These are phyloP conservation scores for Rhododendron williamsianum DNA, from an alignment of 148 eudicot genomes.

Conservation along the genomic window DNA sequence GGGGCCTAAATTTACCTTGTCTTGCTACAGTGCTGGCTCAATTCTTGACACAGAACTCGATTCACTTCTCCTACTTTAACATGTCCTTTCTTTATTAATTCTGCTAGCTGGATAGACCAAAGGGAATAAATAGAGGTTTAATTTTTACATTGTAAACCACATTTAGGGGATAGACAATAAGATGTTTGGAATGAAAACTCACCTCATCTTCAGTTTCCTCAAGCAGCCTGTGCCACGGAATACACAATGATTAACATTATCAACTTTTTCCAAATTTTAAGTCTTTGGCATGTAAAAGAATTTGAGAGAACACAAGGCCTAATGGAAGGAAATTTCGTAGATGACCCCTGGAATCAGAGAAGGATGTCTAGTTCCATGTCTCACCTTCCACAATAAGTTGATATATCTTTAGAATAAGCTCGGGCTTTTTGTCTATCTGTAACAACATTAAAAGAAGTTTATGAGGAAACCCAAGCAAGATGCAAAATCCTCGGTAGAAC, in stretches of 20 bases:
- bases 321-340: not conserved
- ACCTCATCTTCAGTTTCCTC: slow-evolving; percentile 96
- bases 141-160: not conserved
- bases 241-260: not conserved
- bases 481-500: not conserved
- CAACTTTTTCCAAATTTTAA: not conserved
- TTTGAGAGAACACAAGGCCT: not conserved
- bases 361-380: slow-evolving; percentile 6
- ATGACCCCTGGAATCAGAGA: not conserved
- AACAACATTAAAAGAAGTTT: slow-evolving; percentile 10
- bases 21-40: slow-evolving; percentile 63
- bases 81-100: slow-evolving; percentile 69
- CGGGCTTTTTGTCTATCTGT: slow-evolving; percentile 89
- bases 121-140: not conserved
- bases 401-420: slow-evolving; percentile 88
- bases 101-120: slow-evolving; percentile 56
- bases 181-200: slow-evolving; percentile 20
- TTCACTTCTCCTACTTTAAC: slow-evolving; percentile 70
- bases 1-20: slow-evolving; percentile 42
- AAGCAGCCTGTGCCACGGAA: slow-evolving; percentile 64
- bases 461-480: not conserved
- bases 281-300: not conserved
- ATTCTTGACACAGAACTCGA: slow-evolving; percentile 71
- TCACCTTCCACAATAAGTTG: slow-evolving; percentile 93
- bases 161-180: not conserved